Evolutionary conservation across 1,284 basidiomycete species (phyloP), one percentile per base, ranked within the genome.

Genomic region (Inonotus hispidus): DNA sequence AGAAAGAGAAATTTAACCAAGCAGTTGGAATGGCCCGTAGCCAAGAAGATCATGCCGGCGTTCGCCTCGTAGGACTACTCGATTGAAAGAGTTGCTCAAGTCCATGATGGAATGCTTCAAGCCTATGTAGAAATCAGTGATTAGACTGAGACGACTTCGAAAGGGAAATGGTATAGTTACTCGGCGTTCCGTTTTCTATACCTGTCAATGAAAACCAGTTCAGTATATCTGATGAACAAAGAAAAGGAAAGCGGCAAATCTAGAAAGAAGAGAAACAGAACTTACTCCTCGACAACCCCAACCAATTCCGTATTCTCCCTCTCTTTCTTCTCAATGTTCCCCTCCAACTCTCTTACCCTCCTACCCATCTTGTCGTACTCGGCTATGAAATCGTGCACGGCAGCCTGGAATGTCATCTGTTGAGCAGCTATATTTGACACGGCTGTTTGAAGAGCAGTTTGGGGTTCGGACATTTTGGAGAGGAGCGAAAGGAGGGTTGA

Each of bases 251-350:
- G n/a, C 7, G 7, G 41, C 7, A 21, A 11, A n/a, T n/a, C n/a
- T n/a, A n/a, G 7, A 43, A 2, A 16, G 25, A 49, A 52, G 11
- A 2, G 21, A 47, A 56, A 35, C 19, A 37, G 1, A 41, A 68
- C 71, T 56, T 59, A 71, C 67, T 55, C 70, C 46, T 71, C 64
- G 10, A 71, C 68, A 52, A 77, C 73, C 39, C 66, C 63, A 60
- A 73, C 67, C 37, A 82, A 63, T 39, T 69, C 63, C 1, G 59
- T 63, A 13, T 83, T 80, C 50, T 66, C 73, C 21, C 65, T 68
- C 8, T 68, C 68, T 66, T 79, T 82, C 4, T 72, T 70, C 2
- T 71, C 69, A 35, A 73, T 72, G 47, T 72, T 73, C 50, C 71
- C 70, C 52, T 73, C 71, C 53, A 76, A 69, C 10, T 78, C 77